Evolutionary conservation across 2,329 filamentous ascomycete genomes (phyloP), one percentile per base, ranked within the genome.

Genomic region (Claviceps arundinis): DNA sequence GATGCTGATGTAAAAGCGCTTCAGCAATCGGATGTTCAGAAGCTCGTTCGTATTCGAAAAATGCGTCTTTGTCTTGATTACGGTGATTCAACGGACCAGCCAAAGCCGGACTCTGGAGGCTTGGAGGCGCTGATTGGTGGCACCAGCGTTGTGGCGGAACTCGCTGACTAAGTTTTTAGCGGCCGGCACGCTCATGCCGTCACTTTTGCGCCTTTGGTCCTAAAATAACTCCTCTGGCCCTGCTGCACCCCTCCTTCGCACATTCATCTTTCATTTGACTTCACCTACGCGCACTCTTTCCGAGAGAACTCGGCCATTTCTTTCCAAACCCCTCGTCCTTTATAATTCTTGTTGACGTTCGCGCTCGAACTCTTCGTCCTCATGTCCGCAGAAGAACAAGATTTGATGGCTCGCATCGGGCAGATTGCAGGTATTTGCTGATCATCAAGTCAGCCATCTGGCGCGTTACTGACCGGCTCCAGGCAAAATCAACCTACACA

Each of bases 401-500:
- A 76, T 54, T 64, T 81, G 56, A 65, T 78, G 60, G 76, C 74
- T 50, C 71, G 70, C 57, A 81, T 81, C 62, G 68, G 72, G 60
- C 70, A 71, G 43, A 64, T 78, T 50, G 73, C 77, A 53, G 72
- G 75, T 75, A 64, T 45, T 67, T 63, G 17, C 44, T 34, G 34
- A 48, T 17, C 46, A 50, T 41, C 9, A 13, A 5, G 17, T 9
- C 14, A 11, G 37, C 11, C 37, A 30, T 45, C 26, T 16, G 38
- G 51, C 43, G 26, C 26, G 52, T 52, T 47, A 61, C 56, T 68
- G 50, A 63, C 54, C 56, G 56, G 42, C 41, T 9, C 57, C 24
- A 89, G 85, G 85, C 58, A 84, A 87, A 68, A 91, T 93, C 64
- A 89, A 89, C 64, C 80, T 82, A 50, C 83, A 87, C 70, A 89